Evolutionary conservation across 768 basidiomycete genomes (phyloP).

Genomic region (Russula brevipes): DNA sequence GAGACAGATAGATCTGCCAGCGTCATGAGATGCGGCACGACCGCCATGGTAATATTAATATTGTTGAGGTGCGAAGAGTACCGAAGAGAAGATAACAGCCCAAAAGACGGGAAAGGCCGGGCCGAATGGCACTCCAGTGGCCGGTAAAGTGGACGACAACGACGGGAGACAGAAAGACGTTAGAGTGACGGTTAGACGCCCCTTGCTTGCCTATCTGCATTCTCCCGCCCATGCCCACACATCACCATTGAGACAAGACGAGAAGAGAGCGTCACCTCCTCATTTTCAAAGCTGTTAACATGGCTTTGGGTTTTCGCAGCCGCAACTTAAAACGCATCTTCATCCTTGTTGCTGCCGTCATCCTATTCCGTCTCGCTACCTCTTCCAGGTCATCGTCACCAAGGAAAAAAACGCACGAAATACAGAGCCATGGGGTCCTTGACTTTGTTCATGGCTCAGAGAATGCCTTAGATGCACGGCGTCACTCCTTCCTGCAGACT

Average conservation of each 20-base stretch:
- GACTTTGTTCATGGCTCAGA: slow-evolving; percentile 65
- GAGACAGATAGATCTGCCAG: slow-evolving; percentile 78
- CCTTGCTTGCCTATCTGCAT: too few relatives aligned
- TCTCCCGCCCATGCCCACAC: too few relatives aligned
- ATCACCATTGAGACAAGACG: too few relatives aligned
- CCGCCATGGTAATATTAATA: neutral
- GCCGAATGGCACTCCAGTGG: too few relatives aligned
- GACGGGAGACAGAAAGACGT: too few relatives aligned
- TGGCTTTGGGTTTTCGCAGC: slow-evolving; percentile 37
- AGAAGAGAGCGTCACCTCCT: neutral
- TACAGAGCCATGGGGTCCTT: slow-evolving; percentile 55
- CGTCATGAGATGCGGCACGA: slow-evolving; percentile 72
- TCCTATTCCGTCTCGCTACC: slow-evolving; percentile 39
- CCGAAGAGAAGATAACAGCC: too few relatives aligned
- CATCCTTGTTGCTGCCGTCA: slow-evolving; percentile 33
- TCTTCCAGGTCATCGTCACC: slow-evolving; percentile 30
- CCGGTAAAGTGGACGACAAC: too few relatives aligned
- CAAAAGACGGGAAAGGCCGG: too few relatives aligned
- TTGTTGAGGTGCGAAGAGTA: too few relatives aligned
- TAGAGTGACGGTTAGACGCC: too few relatives aligned
- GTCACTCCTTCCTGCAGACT: slow-evolving; percentile 81
- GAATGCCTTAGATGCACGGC: slow-evolving; percentile 82
- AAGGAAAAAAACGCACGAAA: slow-evolving; percentile 35
- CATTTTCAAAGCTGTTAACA: neutral
- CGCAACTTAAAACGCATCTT: slow-evolving; percentile 44